These are phyloP conservation scores for Fusarium sp. DNA, from an alignment of 2,329 filamentous ascomycete genomes.

Conservation along the genomic window DNA sequence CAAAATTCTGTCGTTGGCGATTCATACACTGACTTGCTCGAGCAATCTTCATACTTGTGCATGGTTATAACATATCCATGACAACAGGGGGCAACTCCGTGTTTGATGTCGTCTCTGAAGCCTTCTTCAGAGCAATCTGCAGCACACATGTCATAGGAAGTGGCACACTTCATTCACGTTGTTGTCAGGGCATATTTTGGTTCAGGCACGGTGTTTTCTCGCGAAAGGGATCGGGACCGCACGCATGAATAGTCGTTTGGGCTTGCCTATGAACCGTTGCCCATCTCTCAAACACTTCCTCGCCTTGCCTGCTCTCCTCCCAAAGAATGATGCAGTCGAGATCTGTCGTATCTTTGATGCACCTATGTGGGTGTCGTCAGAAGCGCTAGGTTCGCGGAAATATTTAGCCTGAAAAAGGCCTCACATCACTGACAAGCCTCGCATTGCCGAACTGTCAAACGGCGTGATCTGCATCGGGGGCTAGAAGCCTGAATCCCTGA, in stretches of 20 bases:
- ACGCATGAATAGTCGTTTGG: neutral
- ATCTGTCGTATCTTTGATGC: neutral
- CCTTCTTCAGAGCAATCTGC: too few relatives aligned
- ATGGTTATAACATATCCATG: neutral
- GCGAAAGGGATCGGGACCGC: neutral
- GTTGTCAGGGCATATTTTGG: neutral
- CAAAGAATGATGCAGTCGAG: neutral
- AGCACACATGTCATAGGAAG: neutral
- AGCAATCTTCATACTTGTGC: neutral
- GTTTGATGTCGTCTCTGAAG: neutral
- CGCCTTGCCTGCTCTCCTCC: neutral
- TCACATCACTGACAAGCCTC: conserved; percentile 19
- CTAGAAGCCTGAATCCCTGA: conserved; percentile 45
- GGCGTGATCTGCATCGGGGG: conserved; percentile 48
- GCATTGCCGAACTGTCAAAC: conserved; percentile 47
- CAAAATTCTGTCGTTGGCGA: neutral
- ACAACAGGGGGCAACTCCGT: neutral
- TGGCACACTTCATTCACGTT: neutral
- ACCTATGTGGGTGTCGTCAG: neutral
- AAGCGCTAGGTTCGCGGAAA: conserved; percentile 8
- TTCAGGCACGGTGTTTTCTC: neutral
- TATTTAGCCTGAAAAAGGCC: conserved; percentile 24
- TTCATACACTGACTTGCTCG: neutral
- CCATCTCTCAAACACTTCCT: neutral
- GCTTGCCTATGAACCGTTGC: neutral